Evolutionary conservation across 2,329 filamentous ascomycete genomes (phyloP).

Genomic region (Tolypocladium cylindrosporum): DNA sequence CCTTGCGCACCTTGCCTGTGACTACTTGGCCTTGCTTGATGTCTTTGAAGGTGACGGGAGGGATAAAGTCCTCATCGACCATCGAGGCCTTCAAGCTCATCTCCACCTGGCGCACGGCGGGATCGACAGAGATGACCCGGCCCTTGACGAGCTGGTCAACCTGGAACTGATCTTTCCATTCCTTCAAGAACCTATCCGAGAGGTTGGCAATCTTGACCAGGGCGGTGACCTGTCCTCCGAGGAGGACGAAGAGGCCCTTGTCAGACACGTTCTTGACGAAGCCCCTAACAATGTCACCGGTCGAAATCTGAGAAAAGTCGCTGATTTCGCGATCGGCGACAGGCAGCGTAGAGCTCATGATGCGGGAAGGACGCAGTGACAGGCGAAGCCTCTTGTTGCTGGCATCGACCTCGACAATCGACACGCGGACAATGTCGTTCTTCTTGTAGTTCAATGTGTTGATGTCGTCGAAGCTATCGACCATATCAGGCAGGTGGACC

Average conservation of each 20-base stretch:
- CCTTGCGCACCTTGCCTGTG: conserved; percentile 84
- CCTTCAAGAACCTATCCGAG: conserved; percentile 84
- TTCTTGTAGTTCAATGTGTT: conserved; percentile 67
- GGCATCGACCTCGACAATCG: conserved; percentile 67
- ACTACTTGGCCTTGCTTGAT: conserved; percentile 71
- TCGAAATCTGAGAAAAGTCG: conserved; percentile 57
- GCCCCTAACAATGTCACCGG: conserved; percentile 74
- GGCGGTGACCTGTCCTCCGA: conserved; percentile 73
- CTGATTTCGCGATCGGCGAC: conserved; percentile 75
- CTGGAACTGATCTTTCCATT: conserved; percentile 87
- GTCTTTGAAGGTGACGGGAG: conserved; percentile 64
- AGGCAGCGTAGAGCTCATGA: conserved; percentile 74
- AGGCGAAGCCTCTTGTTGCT: conserved; percentile 77
- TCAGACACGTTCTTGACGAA: conserved; percentile 88
- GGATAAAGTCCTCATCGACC: conserved; percentile 68
- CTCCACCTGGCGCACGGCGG: conserved; percentile 60
- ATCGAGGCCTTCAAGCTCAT: conserved; percentile 81
- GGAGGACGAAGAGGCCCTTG: conserved; percentile 76
- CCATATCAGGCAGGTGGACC: conserved; percentile 72
- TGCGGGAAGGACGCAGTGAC: conserved; percentile 76
- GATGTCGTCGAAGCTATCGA: conserved; percentile 76
- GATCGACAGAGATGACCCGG: conserved; percentile 65
- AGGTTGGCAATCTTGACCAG: conserved; percentile 81
- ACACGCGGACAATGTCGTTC: conserved; percentile 82
- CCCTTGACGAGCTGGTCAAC: conserved; percentile 86